Evolutionary conservation across 208 protist genomes (phyloP).

Genomic region (Borovskyia barvae): DNA sequence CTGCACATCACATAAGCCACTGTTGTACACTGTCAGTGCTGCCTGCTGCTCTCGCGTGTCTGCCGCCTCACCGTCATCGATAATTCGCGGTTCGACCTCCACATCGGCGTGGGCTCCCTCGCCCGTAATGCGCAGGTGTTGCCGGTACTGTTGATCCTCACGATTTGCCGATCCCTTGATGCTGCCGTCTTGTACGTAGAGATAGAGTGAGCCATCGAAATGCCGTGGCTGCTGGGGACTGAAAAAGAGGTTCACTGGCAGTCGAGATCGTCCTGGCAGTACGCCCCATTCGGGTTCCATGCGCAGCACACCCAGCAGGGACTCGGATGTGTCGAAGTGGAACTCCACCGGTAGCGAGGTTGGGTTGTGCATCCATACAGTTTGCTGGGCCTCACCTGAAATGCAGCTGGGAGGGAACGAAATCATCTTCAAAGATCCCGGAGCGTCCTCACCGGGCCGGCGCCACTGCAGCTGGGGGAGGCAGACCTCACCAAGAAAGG

Average conservation of each 20-base stretch:
- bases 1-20: conserved; percentile 65
- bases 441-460: conserved; percentile 21
- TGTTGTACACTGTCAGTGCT: conserved; percentile 86
- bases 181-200: conserved; percentile 37
- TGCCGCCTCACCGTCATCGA: conserved; percentile 57
- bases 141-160: conserved; percentile 22
- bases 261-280: conserved; percentile 43
- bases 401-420: conserved; percentile 77
- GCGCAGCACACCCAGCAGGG: conserved; percentile 40
- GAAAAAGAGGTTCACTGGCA: conserved; percentile 53
- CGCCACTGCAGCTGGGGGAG: conserved; percentile 39
- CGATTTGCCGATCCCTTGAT: neutral
- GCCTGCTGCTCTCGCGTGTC: conserved; percentile 55
- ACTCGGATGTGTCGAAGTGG: conserved; percentile 41
- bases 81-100: conserved; percentile 68
- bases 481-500: conserved; percentile 58
- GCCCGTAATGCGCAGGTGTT: conserved; percentile 41
- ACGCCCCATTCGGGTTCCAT: conserved; percentile 65
- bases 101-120: conserved; percentile 72
- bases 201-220: conserved; percentile 58
- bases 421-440: conserved; percentile 32
- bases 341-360: conserved; percentile 72
- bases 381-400: conserved; percentile 47
- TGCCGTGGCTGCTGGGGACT: conserved; percentile 41
- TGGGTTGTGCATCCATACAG: conserved; percentile 71